Conservation (phyloP, 176 grass and related monocot genomes). For the Calamus simplicifolius region DNA sequence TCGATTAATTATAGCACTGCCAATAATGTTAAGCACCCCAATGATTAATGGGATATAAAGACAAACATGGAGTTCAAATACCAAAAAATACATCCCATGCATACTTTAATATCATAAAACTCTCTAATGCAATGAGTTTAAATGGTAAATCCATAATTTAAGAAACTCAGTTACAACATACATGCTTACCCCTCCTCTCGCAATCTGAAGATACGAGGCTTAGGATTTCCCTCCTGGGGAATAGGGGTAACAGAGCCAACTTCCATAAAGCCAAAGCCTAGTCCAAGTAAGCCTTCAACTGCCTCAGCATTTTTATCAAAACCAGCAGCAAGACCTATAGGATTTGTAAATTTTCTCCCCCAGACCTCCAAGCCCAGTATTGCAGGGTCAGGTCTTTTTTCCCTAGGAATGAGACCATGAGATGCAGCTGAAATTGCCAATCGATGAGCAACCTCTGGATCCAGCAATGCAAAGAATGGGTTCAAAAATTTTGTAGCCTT, state of each 20-base stretch:
- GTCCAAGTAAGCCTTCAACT: slow-evolving; percentile 72
- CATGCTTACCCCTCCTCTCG: slow-evolving; percentile 60
- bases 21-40: slow-evolving; percentile 18
- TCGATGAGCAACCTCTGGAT: slow-evolving; percentile 82
- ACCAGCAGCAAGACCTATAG: slow-evolving; percentile 86
- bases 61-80: too few relatives aligned
- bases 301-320: slow-evolving; percentile 98
- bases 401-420: slow-evolving; percentile 73
- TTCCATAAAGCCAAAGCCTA: slow-evolving; percentile 97
- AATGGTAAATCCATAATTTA: not conserved
- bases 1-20: slow-evolving; percentile 82
- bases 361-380: slow-evolving; percentile 78
- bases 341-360: slow-evolving; percentile 83
- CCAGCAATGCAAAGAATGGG: slow-evolving; percentile 76
- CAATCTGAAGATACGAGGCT: slow-evolving; percentile 86
- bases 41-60: too few relatives aligned
- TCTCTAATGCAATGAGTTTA: too few relatives aligned
- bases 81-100: too few relatives aligned
- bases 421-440: slow-evolving; percentile 72
- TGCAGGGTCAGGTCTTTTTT: slow-evolving; percentile 81
- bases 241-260: slow-evolving; percentile 94
- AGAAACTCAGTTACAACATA: slow-evolving; percentile 1
- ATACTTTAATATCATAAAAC: too few relatives aligned
- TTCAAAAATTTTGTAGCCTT: slow-evolving; percentile 69
- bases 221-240: slow-evolving; percentile 91